Base-by-base conservation (phyloP, 2,329 filamentous ascomycete species). In the Thielaviopsis ethacetica region DNA sequence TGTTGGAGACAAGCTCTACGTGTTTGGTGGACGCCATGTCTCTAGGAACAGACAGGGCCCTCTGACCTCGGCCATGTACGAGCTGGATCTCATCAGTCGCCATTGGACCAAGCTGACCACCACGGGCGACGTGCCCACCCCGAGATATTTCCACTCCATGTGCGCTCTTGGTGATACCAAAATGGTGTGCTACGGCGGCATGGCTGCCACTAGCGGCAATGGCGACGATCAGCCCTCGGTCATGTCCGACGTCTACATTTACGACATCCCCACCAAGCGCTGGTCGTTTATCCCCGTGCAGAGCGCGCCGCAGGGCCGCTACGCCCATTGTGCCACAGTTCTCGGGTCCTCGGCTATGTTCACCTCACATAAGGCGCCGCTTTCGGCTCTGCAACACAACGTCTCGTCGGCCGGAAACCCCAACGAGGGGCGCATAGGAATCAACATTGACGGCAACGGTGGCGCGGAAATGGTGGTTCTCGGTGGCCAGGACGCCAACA, bases 221-320 rank as follows among this genome's bases (percentile, higher is more conserved):
- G 70, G 71, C 17, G 74, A 76, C 12, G 86, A 90, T 65, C 83
- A 89, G 44, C 88, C 97, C 4, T 85, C 90, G 1, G 93, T 97
- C 59, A 96, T 98, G 91, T 96, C 91, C 6, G 93, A 98, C 71
- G 89, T 97, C 59, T 88, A 97, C 70, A 88, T 98, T 34, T 97
- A 89, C 70, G 91, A 98, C 69, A 88, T 93, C 1, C 78, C 82
- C 1, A 86, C 85, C 0, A 84, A 80, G 66, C 85, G 79, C 54
- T 98, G 93, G 93, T 91, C 87, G 21, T 88, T 84, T 62, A 82
- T 98, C 51, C 80, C 84, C 0, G 84, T 89, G 0, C 79, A 82
- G 53, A 89, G 96, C 59, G 78, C 88, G 0, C 93, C 93, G 0
- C 90, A 97, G 70, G 93, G 93, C 47, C 83, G 93, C 60, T 98